Base-by-base conservation (phyloP, 192 early-diverging fungal species). In the Linnemannia elongata region DNA sequence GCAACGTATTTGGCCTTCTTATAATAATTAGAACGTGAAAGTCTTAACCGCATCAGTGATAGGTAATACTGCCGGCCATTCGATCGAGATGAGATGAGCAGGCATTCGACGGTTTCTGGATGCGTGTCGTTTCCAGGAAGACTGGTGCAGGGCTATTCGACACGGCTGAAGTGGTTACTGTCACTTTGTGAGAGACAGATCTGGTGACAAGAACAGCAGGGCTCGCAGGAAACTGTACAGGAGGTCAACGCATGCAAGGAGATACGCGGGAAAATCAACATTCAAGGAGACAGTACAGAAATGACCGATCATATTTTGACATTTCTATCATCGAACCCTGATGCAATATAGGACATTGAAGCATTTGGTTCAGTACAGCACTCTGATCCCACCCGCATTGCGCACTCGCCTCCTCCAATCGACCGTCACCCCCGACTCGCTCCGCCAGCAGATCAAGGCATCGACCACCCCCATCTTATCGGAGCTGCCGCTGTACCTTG, bases 311-410 rank as follows among this genome's bases (percentile, higher is more conserved):
- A 47, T 81, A 24, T 54, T 35, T 66, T 66, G 60, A 66, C 30
- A 63, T 0, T 4, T 0, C 0, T 27, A 33, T 24, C 33, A 13
- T 33, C 60, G 13, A 66, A 66, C 10, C 10, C 30, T 52, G 30
- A 30, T 35, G 3, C 60, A 66, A 15, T 45, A 33, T 66, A 93
- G 93, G 52, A 91, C 91, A 38, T 77, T 93, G 68, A 91, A 90
- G 52, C 91, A 93, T 63, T 74, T 91, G 72, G 83, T 93, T 24
- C 91, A 90, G 81, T 93, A 93, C 82, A 91, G 88, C 57, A 93
- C 90, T 2, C 36, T 93, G 36, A 90, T 93, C 47, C 88, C 89
- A 44, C 78, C 88, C 4, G 73, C 85, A 15, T 68, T 90, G 22
- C 89, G 89, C 22, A 84, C 74, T 3, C 88, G 89, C 20, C 88